Evolutionary conservation across 257 asterid species (phyloP).

Genomic region (Coffea canephora): DNA sequence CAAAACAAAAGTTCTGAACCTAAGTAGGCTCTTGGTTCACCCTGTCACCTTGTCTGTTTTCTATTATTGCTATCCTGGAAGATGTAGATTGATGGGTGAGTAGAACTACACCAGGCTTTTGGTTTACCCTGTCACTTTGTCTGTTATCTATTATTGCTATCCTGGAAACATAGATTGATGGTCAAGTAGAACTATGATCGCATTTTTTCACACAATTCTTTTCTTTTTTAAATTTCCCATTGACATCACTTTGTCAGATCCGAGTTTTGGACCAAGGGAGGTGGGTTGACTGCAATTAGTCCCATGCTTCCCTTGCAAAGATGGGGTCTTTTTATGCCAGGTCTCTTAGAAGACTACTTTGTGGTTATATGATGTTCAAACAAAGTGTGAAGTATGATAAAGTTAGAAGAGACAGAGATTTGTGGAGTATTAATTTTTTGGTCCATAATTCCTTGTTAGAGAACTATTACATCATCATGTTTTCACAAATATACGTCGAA

Average conservation of each 20-base stretch:
- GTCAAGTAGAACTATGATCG: not conserved
- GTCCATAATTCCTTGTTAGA: not conserved
- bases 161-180: not conserved
- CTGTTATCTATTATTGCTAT: not conserved
- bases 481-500: not conserved
- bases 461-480: not conserved
- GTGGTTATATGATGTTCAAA: not conserved
- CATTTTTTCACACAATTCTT: too few species aligned
- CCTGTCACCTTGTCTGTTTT: not conserved
- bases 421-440: not conserved
- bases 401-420: not conserved
- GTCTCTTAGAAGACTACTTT: not conserved
- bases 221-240: too few species aligned
- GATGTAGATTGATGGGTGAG: not conserved
- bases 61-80: not conserved
- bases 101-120: too few species aligned
- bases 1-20: not conserved
- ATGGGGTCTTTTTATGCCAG: not conserved
- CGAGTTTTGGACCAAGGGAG: not conserved
- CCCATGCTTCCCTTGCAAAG: slow-evolving; percentile 1
- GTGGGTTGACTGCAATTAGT: not conserved
- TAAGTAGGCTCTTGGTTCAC: not conserved
- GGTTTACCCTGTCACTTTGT: not conserved
- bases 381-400: not conserved
- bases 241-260: too few species aligned